Base-by-base conservation (phyloP, 306 rosid species). In the Crataegus laevigata region DNA sequence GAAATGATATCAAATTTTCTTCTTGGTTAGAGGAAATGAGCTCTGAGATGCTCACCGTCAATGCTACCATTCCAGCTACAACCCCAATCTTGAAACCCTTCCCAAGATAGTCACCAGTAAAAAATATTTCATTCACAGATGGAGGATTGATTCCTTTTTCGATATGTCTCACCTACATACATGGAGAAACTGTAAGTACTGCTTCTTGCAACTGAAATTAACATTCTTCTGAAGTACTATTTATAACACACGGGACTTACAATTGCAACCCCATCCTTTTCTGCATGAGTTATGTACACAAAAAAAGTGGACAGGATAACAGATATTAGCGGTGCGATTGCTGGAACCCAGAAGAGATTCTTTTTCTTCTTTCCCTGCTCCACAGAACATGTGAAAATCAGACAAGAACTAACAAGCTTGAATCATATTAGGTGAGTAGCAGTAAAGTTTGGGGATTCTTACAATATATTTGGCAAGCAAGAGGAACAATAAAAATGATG, bases 241-340 rank as follows among this genome's bases (percentile, higher is more conserved):
- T 24, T 43, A 5, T 22, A 24, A 45, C 29, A 68, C 67, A 72
- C 43, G 45, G 74, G 18, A 30, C 96, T 89, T 87, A 94, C 98
- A 79, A 94, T 94, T 60, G 74, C 94, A 61, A 91, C 98, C 32
- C 98, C 98, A 19, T 86, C 67, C 84, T 88, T 83, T 57, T 94
- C 98, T 79, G 96, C 97, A 77, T 73, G 98, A 21, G 98, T 94
- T 81, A 94, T 77, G 85, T 84, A 94, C 47, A 94, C 98, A 50
- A 90, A 83, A 78, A 88, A 71, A 38, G 98, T 94, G 80, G 98
- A 92, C 79, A 94, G 75, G 71, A 94, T 71, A 67, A 94, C 92
- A 6, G 97, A 91, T 85, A 90, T 86, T 78, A 94, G 79, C 1
- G 98, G 98, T 9, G 96, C 96, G 54, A 94, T 91, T 85, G 97